Conservation (phyloP, 2,329 filamentous ascomycete genomes). For the Botrytis porri region DNA sequence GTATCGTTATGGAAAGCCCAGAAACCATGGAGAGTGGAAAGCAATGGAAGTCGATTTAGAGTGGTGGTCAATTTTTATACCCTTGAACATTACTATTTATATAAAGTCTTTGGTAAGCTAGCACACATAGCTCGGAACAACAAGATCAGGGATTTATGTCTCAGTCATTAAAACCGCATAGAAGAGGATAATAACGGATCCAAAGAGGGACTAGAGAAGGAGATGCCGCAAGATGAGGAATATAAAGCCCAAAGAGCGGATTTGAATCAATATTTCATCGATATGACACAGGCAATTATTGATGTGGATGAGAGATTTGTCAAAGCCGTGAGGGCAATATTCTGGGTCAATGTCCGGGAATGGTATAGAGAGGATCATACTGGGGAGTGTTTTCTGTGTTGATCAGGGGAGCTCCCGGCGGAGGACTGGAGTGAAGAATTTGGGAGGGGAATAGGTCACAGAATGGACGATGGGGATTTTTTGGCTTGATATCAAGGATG, state of each 20-base stretch:
- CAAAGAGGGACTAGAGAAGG: not conserved
- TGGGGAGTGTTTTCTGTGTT: constrained; percentile 20
- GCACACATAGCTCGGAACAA: constrained; percentile 11
- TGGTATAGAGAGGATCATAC: constrained; percentile 18
- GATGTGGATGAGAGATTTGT: constrained; percentile 12
- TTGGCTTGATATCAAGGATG: not conserved
- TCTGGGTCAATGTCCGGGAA: constrained; percentile 6
- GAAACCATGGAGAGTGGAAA: too few relatives aligned
- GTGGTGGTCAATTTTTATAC: not conserved
- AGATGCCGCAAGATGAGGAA: constrained; percentile 8
- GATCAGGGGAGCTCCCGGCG: not conserved
- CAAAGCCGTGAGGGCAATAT: not conserved
- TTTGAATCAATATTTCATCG: constrained; percentile 16
- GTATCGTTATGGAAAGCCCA: too few relatives aligned
- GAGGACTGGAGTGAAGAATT: not conserved
- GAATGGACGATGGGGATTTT: not conserved
- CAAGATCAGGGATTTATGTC: constrained; percentile 9
- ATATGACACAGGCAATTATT: not conserved
- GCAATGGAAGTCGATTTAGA: not conserved
- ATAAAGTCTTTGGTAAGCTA: constrained; percentile 4
- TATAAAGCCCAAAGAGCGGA: not conserved
- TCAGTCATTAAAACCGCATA: constrained; percentile 4
- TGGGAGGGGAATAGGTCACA: not conserved
- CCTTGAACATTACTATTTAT: constrained; percentile 15
- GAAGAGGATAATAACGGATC: not conserved